phyloP scores from a whole-genome alignment of 768 basidiomycete genomes.

The Paxillus rubicundulus region DNA sequence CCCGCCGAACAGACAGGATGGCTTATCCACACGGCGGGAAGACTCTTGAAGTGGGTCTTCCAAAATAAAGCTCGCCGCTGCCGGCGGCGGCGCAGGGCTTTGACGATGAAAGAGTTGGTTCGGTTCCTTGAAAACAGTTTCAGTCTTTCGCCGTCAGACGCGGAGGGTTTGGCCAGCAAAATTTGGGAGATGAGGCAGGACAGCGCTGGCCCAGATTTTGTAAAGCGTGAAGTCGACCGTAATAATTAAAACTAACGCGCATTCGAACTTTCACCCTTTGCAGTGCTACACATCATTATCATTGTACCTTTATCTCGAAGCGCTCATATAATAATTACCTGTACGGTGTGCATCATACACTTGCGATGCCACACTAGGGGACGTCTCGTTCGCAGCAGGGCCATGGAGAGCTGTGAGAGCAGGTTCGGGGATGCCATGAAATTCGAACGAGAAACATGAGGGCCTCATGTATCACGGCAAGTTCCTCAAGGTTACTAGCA shows the following conservation, averaged over 20 bases:
- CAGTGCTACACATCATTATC: too few relatives aligned
- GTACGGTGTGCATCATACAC: too few relatives aligned
- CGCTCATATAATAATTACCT: too few relatives aligned
- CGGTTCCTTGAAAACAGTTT: slow-evolving; percentile 24
- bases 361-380: too few relatives aligned
- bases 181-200: slow-evolving; percentile 25
- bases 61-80: slow-evolving; percentile 12
- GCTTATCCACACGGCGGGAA: slow-evolving; percentile 24
- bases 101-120: slow-evolving; percentile 19
- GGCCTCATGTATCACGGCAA: neutral
- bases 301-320: too few relatives aligned
- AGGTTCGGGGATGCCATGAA: too few relatives aligned
- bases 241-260: neutral
- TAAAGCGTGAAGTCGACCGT: slow-evolving; percentile 17
- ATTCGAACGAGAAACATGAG: neutral
- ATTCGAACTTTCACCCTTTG: too few relatives aligned
- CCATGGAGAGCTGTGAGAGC: too few relatives aligned
- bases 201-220: slow-evolving; percentile 18
- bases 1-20: slow-evolving; percentile 22
- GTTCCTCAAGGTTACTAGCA: neutral
- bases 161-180: slow-evolving; percentile 18
- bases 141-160: slow-evolving; percentile 22
- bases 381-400: too few relatives aligned
- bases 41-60: slow-evolving; percentile 17
- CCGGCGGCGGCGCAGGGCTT: neutral